A percentile compares a stretch with the other conserved stretches of the same genome.
These are phyloP conservation scores for Emergomyces pasteurianus DNA, from an alignment of 2,329 filamentous ascomycete genomes.

Conservation along the genomic window DNA sequence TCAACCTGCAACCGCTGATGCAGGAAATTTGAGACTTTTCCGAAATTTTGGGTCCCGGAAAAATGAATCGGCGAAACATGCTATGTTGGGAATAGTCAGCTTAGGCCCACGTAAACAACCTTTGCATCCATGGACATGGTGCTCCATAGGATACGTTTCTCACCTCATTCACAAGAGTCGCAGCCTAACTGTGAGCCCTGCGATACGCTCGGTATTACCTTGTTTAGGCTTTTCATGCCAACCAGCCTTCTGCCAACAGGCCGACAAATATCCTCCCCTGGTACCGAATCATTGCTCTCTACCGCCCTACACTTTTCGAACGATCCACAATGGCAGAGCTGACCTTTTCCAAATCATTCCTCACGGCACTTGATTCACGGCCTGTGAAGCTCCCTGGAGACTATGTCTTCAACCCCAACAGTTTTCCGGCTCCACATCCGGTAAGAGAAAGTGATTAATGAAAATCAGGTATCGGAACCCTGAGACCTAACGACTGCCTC, in stretches of 20 bases:
- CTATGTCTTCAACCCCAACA: constrained; percentile 76
- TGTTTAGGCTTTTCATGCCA: not conserved
- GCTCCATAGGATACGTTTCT: no score
- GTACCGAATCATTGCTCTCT: no score
- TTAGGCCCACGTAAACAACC: not conserved
- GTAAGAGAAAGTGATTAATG: constrained; percentile 40
- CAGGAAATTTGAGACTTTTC: not conserved
- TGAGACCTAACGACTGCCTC: not conserved
- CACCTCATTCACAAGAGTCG: not conserved
- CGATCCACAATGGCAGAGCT: constrained; percentile 61
- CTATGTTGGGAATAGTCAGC: not conserved
- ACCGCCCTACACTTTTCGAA: not conserved
- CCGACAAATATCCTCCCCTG: no score
- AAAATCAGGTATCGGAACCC: not conserved
- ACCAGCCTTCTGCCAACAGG: not conserved
- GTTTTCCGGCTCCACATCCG: constrained; percentile 62
- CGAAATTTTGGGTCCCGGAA: not conserved
- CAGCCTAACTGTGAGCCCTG: not conserved
- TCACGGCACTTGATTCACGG: constrained; percentile 64
- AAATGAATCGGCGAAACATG: not conserved
- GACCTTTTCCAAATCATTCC: constrained; percentile 71
- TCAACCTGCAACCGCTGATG: not conserved
- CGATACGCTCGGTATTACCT: not conserved
- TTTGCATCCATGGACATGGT: no score
- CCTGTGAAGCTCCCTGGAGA: constrained; percentile 75